Percentiles rank a stretch among this genome's conserved stretches.
These are phyloP conservation scores for Westerdykella sp. DNA, from an alignment of 2,329 filamentous ascomycete species.

Conservation along the genomic window DNA sequence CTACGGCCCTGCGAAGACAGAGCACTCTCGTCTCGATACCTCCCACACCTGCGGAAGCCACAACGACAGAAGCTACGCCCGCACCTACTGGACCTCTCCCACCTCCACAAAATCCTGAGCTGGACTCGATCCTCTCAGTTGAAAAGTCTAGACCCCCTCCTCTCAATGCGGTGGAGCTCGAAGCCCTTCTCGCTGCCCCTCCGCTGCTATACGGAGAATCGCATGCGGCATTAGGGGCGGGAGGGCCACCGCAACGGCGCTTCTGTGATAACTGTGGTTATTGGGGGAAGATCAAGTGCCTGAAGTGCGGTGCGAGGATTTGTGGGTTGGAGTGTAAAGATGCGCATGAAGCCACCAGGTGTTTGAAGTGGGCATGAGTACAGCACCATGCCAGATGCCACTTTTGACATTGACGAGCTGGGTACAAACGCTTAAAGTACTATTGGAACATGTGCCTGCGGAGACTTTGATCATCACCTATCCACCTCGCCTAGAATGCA, in stretches of 20 bases:
- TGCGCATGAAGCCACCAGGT: conserved; percentile 63
- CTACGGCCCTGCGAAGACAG: conserved; percentile 14
- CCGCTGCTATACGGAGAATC: conserved; percentile 64
- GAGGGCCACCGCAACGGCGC: conserved; percentile 48
- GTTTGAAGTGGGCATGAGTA: conserved; percentile 32
- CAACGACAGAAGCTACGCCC: conserved; percentile 13
- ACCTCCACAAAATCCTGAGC: conserved; percentile 9
- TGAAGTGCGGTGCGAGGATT: conserved; percentile 71
- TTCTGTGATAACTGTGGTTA: conserved; percentile 81
- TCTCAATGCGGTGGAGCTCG: conserved; percentile 57
- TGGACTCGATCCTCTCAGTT: conserved; percentile 51
- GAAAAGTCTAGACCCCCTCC: conserved; percentile 52
- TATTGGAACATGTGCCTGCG: too few relatives aligned
- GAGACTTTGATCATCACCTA: too few relatives aligned
- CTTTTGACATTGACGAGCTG: too few relatives aligned
- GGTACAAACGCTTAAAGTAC: too few relatives aligned
- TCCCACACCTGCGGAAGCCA: conserved; percentile 22
- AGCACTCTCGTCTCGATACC: conserved; percentile 22
- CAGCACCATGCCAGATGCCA: too few relatives aligned
- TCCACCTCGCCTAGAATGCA: too few relatives aligned
- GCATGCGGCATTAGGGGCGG: conserved; percentile 37
- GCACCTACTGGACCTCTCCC: conserved; percentile 1
- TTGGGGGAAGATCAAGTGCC: conserved; percentile 70
- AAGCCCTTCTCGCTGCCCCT: conserved; percentile 56
- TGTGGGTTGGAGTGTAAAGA: conserved; percentile 71